Evolutionary conservation across 352 stramenopile species (phyloP).

Genomic region (Aphanomyces astaci): DNA sequence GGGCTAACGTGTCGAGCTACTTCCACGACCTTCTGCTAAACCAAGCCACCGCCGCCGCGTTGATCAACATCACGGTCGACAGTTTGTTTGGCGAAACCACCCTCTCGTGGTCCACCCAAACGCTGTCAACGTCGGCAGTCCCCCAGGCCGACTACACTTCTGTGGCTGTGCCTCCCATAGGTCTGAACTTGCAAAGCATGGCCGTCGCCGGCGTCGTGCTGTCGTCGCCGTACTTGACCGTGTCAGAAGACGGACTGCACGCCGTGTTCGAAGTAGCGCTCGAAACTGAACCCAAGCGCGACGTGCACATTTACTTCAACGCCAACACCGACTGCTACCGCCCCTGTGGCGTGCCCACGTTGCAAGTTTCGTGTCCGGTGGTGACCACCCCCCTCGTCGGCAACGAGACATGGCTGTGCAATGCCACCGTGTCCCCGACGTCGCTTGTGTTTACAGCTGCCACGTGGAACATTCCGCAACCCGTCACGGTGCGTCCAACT

Average conservation of each 20-base stretch:
- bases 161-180: constrained; percentile 25
- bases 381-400: constrained; percentile 6
- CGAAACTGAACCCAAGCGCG: constrained; percentile 47
- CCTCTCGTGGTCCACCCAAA: not conserved
- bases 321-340: constrained; percentile 54
- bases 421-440: constrained; percentile 49
- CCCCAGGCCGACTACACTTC: not conserved
- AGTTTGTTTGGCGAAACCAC: not conserved
- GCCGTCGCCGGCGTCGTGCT: constrained; percentile 58
- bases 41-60: not conserved
- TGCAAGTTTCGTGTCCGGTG: constrained; percentile 33
- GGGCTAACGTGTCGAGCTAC: not conserved
- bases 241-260: constrained; percentile 54
- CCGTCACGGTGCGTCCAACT: constrained; percentile 30
- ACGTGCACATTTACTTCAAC: constrained; percentile 41
- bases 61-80: not conserved
- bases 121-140: not conserved
- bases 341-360: constrained; percentile 27
- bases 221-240: constrained; percentile 49
- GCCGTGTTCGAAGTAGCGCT: constrained; percentile 71
- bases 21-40: constrained; percentile 6
- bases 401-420: constrained; percentile 38
- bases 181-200: constrained; percentile 35
- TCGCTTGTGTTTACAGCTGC: constrained; percentile 38
- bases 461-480: constrained; percentile 58